A percentile compares a stretch with the other conserved stretches of the same genome.
phyloP scores from a whole-genome alignment of 495 filamentous ascomycete genomes.

The Podospora pseudoanserina region DNA sequence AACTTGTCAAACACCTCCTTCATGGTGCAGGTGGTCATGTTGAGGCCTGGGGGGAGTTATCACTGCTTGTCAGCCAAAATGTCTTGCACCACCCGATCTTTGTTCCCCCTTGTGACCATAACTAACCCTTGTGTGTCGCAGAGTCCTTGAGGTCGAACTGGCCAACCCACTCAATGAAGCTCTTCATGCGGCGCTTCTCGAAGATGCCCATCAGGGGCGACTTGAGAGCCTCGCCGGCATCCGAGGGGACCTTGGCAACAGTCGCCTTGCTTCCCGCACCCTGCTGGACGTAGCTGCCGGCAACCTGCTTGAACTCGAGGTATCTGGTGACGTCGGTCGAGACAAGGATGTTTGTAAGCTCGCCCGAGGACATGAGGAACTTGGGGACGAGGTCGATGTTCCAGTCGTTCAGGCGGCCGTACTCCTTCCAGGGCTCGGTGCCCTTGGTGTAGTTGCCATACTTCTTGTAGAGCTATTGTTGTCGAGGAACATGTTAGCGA shows the following conservation, averaged over 20 bases:
- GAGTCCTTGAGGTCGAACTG: conserved; percentile 81
- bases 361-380: conserved; percentile 95
- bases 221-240: conserved; percentile 83
- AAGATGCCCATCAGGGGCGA: conserved; percentile 96
- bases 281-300: conserved; percentile 95
- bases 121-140: conserved; percentile 78
- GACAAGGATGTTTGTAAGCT: conserved; percentile 95
- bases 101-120: background rate
- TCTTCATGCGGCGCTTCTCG: conserved; percentile 95
- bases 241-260: conserved; percentile 94
- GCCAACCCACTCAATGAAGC: conserved; percentile 95
- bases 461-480: conserved; percentile 80
- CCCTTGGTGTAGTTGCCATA: conserved; percentile 77
- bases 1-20: conserved; percentile 98
- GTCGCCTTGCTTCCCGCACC: conserved; percentile 73
- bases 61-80: background rate
- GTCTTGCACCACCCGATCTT: too few species aligned
- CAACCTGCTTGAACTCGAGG: conserved; percentile 97
- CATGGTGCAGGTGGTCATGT: conserved; percentile 77
- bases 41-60: conserved; percentile 58
- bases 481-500: conserved; percentile 12
- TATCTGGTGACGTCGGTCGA: conserved; percentile 96
- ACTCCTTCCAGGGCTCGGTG: conserved; percentile 96
- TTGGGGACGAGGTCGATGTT: conserved; percentile 98
- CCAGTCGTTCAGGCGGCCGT: conserved; percentile 96